Evolutionary conservation across 1,284 basidiomycete genomes (phyloP), one percentile per base, ranked within the genome.

Genomic region (Spongispora temasekensis): DNA sequence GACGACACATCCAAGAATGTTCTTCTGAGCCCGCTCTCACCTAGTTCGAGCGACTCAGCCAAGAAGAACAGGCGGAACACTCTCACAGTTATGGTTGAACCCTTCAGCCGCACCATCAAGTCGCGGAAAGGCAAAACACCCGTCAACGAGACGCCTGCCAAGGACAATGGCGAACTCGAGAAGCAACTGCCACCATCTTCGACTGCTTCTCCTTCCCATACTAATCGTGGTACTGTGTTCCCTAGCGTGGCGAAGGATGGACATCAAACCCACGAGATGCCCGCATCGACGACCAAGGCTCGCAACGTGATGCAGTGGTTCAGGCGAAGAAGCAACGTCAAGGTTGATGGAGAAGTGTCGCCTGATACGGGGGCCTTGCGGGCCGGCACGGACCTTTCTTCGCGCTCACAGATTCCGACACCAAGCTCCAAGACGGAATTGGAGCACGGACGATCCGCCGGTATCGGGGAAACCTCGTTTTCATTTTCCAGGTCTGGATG

Each of bases 221-320:
- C 61, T 19, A 59, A 61, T 44, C 68, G 69, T 50, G 61, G 65
- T 8, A 60, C 73, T n/a, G 57, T 66, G 27, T 74, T 74, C 58
- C 74, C 67, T 37, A 71, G 54, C 28, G 59, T 64, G 61, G 60
- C 61, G 10, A 73, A 71, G 62, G 70, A 71, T 10, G 70, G 64
- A 17, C 70, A 68, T 53, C 66, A 61, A 58, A 63, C 63, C n/a
- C 67, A 68, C 32, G 74, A 77, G 42, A 82, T 88, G 74, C 82
- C 82, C 4, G 90, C 88, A 2, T 89, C 86, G 61, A 87, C 88
- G 10, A 88, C 79, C 71, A 91, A 91, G 73, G 89, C 90, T 6
- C 82, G 81, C 66, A 89, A 84, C 67, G 90, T 91, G 27, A 92
- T 92, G 90, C 84, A 89, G 58, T 92, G 90, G 90, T 91, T 92